A percentile compares a stretch with the other conserved stretches of the same genome.
These are phyloP conservation scores for Nidula niveotomentosa DNA, from an alignment of 1,284 basidiomycete genomes.

Conservation along the genomic window DNA sequence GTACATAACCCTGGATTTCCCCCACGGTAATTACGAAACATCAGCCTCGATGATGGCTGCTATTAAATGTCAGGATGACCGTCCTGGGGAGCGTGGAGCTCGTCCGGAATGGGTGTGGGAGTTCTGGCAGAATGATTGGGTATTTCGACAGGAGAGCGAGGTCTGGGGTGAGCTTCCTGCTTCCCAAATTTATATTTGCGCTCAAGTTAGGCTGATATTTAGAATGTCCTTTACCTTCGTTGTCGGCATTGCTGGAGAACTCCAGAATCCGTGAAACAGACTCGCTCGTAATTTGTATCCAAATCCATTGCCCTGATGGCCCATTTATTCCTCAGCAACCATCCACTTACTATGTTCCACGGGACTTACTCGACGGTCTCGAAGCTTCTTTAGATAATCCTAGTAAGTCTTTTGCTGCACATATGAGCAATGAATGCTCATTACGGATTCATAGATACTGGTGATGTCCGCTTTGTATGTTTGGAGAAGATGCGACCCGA, in stretches of 20 bases:
- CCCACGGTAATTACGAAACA: slow-evolving; percentile 58
- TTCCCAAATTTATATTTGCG: background rate
- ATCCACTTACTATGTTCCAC: slow-evolving; percentile 62
- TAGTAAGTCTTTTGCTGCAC: slow-evolving; percentile 38
- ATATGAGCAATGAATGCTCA: background rate
- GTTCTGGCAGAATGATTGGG: slow-evolving; percentile 62
- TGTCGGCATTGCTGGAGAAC: slow-evolving; percentile 63
- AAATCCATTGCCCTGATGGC: slow-evolving; percentile 67
- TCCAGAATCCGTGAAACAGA: slow-evolving; percentile 56
- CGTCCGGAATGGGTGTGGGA: slow-evolving; percentile 78
- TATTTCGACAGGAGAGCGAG: slow-evolving; percentile 66
- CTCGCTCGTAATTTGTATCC: slow-evolving; percentile 68
- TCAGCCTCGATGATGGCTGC: slow-evolving; percentile 71
- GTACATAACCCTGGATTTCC: slow-evolving; percentile 63
- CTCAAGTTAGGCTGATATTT: slow-evolving; percentile 1
- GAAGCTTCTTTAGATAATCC: slow-evolving; percentile 64
- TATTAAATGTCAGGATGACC: slow-evolving; percentile 65
- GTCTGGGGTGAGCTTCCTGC: slow-evolving; percentile 55
- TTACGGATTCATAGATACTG: slow-evolving; percentile 37
- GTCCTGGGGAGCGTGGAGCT: slow-evolving; percentile 58
- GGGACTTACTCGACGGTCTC: slow-evolving; percentile 60
- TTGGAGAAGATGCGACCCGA: slow-evolving; percentile 53
- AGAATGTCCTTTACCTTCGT: slow-evolving; percentile 64
- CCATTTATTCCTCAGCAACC: slow-evolving; percentile 67
- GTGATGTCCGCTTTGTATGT: slow-evolving; percentile 62